Percentiles rank a stretch among this genome's conserved stretches.
Evolutionary conservation across 1,284 basidiomycete genomes (phyloP).

Genomic region (Ustilago bromivora): DNA sequence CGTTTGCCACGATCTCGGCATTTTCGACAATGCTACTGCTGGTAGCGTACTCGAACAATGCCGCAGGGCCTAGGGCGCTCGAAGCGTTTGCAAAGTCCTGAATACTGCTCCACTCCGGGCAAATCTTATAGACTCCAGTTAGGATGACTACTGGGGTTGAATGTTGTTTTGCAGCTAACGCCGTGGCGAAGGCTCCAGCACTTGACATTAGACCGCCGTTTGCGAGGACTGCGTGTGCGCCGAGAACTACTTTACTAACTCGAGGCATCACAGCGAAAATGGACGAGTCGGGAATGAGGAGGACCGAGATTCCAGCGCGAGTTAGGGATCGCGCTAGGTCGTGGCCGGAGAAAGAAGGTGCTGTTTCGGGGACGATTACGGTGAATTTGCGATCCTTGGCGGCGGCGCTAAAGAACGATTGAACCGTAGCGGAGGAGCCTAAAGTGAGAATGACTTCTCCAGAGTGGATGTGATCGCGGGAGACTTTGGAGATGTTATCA

Average conservation of each 20-base stretch:
- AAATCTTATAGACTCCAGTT: slow-evolving; percentile 95
- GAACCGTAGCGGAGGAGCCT: slow-evolving; percentile 88
- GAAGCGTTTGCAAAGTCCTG: slow-evolving; percentile 26
- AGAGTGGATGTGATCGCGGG: slow-evolving; percentile 94
- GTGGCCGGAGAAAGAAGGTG: slow-evolving; percentile 89
- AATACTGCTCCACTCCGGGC: slow-evolving; percentile 86
- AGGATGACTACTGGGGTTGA: slow-evolving; percentile 93
- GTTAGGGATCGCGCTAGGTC: slow-evolving; percentile 78
- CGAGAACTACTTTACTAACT: slow-evolving; percentile 94
- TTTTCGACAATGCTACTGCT: slow-evolving; percentile 77
- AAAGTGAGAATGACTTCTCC: slow-evolving; percentile 97
- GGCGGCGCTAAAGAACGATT: slow-evolving; percentile 89
- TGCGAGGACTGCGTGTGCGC: slow-evolving; percentile 91
- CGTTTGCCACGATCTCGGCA: slow-evolving; percentile 89
- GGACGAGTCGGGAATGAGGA: slow-evolving; percentile 93
- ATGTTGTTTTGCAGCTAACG: slow-evolving; percentile 89
- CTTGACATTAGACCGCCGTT: slow-evolving; percentile 94
- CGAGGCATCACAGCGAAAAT: slow-evolving; percentile 96
- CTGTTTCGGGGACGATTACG: slow-evolving; percentile 94
- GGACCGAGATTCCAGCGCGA: slow-evolving; percentile 88
- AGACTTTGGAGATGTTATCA: slow-evolving; percentile 92
- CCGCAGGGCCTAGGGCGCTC: slow-evolving; percentile 24
- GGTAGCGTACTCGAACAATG: slow-evolving; percentile 73
- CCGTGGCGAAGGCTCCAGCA: slow-evolving; percentile 84
- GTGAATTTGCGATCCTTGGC: slow-evolving; percentile 92